Evolutionary conservation across 2,329 filamentous ascomycete species (phyloP), one percentile per base, ranked within the genome.

Genomic region (Trichoderma atroviride): DNA sequence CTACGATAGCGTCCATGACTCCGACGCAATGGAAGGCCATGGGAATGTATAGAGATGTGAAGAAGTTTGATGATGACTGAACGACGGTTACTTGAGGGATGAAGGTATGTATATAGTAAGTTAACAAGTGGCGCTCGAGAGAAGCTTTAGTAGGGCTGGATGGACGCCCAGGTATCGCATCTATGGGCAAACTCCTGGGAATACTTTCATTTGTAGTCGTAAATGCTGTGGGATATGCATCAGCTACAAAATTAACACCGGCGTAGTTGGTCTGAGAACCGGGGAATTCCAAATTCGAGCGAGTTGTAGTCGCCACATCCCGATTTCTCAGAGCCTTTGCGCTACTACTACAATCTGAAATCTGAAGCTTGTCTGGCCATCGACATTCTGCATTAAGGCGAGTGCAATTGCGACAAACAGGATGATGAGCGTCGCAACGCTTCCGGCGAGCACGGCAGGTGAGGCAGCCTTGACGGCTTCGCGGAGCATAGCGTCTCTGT

Each of bases 391-490:
- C 58, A 16, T 61, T 61, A 27, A 61, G 9, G 13, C 58, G 58
- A 27, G 29, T 61, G 14, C 58, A 61, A 13, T 40, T 50, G 19
- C 58, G 58, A 50, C 58, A 50, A 9, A 24, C 11, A 14, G 58
- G 58, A 10, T 22, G 37, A 27, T 47, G 37, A 4, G 58, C 40
- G 13, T 61, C 58, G 29, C 58, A 61, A 10, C 27, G 16, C 40
- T 61, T 61, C 5, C 58, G 58, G 19, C 58, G 40, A 33, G 58
- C 58, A 14, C 58, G 58, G 27, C 58, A 61, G 37, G 58, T 61
- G 19, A 61, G 40, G 40, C 58, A 61, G 13, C 58, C 58, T n/a
- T 61, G 37, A 22, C 58, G 58, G 5, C 24, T 61, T 31, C 58
- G 58, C 19, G 58, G 58, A 31, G 58, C 58, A 43, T 33, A 61